These are phyloP conservation scores for Zychaea mexicana DNA, from an alignment of 371 early-diverging fungal species.

Conservation along the genomic window DNA sequence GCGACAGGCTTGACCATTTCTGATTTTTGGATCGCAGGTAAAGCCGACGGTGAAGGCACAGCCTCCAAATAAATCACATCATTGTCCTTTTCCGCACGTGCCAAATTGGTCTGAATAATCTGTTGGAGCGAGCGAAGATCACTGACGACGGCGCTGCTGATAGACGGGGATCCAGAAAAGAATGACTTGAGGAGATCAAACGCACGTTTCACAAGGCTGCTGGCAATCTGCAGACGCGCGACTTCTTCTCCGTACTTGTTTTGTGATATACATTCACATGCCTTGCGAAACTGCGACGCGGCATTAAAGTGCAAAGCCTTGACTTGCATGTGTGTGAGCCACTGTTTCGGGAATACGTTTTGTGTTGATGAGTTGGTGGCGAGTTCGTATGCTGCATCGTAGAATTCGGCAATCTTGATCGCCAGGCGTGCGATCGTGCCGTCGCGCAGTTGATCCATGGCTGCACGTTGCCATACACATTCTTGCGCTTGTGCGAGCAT, in stretches of 20 bases:
- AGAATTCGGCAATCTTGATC: slow-evolving; percentile 68
- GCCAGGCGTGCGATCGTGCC: slow-evolving; percentile 79
- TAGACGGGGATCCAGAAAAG: slow-evolving; percentile 17
- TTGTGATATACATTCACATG: slow-evolving; percentile 67
- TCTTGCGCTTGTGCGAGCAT: slow-evolving; percentile 94
- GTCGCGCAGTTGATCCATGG: slow-evolving; percentile 77
- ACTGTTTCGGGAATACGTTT: slow-evolving; percentile 47
- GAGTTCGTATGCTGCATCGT: slow-evolving; percentile 64
- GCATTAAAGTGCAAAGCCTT: slow-evolving; percentile 76
- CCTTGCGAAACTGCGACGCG: slow-evolving; percentile 75
- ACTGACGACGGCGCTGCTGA: slow-evolving; percentile 31
- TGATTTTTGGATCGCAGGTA: slow-evolving; percentile 65
- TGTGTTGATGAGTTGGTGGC: slow-evolving; percentile 57
- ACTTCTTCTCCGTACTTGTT: slow-evolving; percentile 88
- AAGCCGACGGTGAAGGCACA: slow-evolving; percentile 63
- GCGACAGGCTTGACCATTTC: slow-evolving; percentile 69
- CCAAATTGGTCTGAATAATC: slow-evolving; percentile 60
- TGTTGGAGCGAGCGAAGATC: slow-evolving; percentile 56
- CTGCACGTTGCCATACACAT: slow-evolving; percentile 82
- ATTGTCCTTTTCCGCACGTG: slow-evolving; percentile 86
- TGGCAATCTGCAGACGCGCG: slow-evolving; percentile 68
- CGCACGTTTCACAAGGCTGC: slow-evolving; percentile 37
- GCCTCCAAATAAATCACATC: slow-evolving; percentile 84
- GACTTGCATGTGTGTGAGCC: slow-evolving; percentile 67
- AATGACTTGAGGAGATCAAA: slow-evolving; percentile 31